Evolutionary conservation across 2,329 filamentous ascomycete species (phyloP).

Genomic region (Botrytis fabae): DNA sequence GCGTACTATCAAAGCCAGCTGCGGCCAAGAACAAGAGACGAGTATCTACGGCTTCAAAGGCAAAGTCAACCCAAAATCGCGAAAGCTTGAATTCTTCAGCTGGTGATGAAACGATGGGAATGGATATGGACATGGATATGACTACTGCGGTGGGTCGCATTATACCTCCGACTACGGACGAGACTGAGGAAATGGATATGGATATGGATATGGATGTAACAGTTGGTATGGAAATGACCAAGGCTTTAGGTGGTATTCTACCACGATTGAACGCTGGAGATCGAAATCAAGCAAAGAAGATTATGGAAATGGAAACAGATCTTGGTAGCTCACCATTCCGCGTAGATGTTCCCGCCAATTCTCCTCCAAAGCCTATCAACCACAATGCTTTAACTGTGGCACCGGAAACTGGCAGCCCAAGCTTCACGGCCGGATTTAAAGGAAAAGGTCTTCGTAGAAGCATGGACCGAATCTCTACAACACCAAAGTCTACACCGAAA

Average conservation of each 20-base stretch:
- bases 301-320: slow-evolving; percentile 61
- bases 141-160: slow-evolving; percentile 54
- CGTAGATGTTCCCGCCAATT: slow-evolving; percentile 39
- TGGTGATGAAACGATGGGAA: slow-evolving; percentile 41
- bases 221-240: slow-evolving; percentile 64
- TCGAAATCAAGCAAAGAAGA: slow-evolving; percentile 52
- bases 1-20: slow-evolving; percentile 47
- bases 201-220: slow-evolving; percentile 44
- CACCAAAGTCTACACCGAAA: slow-evolving; percentile 36
- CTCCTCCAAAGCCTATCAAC: slow-evolving; percentile 43
- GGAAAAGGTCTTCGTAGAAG: slow-evolving; percentile 53
- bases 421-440: slow-evolving; percentile 51
- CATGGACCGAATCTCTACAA: slow-evolving; percentile 46
- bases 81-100: slow-evolving; percentile 32
- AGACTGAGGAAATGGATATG: slow-evolving; percentile 41
- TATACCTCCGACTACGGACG: slow-evolving; percentile 47
- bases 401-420: slow-evolving; percentile 56
- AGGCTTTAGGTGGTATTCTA: slow-evolving; percentile 57
- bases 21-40: slow-evolving; percentile 39
- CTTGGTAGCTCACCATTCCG: slow-evolving; percentile 48
- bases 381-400: slow-evolving; percentile 44
- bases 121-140: slow-evolving; percentile 21
- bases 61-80: slow-evolving; percentile 41
- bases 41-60: slow-evolving; percentile 28
- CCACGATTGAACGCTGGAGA: slow-evolving; percentile 43